Evolutionary conservation across 805 yeast species (phyloP), one percentile per base, ranked within the genome.

Genomic region (Metschnikowia peoriensis): DNA sequence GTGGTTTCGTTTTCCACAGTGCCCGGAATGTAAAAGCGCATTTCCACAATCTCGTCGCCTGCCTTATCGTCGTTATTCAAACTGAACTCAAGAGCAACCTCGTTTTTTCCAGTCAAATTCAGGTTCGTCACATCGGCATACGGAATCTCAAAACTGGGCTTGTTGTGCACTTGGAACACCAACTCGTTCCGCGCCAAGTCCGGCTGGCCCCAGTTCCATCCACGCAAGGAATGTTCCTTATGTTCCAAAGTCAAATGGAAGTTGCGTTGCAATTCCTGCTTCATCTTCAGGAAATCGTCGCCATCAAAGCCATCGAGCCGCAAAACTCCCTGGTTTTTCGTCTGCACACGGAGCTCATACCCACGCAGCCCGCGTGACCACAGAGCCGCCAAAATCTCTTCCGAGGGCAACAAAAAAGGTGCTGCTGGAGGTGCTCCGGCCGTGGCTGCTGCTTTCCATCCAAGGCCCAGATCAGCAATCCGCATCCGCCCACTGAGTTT

Each of bases 181-280:
- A 94, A 76, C 69, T 94, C 99, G 61, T 90, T 89, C 68, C 97
- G 82, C 17, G 96, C 97, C 66, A 94, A 82, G 67, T 92, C 97
- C 14, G 93, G 79, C 58, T 86, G 84, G 50, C 99, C 99, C 99
- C 99, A 94, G 71, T 94, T 94, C 99, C 99, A 94, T 34, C 99
- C 99, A 73, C 97, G 83, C 58, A 94, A 75, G 5, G 97, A 88
- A 70, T 94, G 99, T 63, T 93, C 98, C 62, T 79, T 83, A 56
- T 81, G 86, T 61, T 94, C 98, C 53, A 94, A 77, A 51, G 81
- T 81, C 41, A 89, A 75, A 49, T 71, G 76, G 69, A 91, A 89
- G 63, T 87, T 81, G 60, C 91, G 78, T 65, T 88, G 91, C 60
- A 94, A 76, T 59, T 92, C 96, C 64, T 82, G 87, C 69, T 92